phyloP scores from a whole-genome alignment of 169 alveolate genomes.

The Cryptosporidium baileyi region DNA sequence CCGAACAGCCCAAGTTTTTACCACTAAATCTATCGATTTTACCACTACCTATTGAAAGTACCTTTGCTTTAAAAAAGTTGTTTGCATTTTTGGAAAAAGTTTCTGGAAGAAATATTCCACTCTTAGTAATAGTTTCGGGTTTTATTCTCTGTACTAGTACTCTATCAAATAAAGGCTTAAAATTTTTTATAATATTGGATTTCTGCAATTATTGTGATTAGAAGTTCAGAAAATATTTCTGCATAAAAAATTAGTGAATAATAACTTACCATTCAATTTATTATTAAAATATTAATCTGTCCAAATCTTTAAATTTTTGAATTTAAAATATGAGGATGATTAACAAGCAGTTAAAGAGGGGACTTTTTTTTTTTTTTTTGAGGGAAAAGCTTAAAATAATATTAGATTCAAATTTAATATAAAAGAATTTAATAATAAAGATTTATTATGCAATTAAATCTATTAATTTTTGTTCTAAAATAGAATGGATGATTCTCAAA shows the following conservation, averaged over 20 bases:
- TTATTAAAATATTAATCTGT: neutral
- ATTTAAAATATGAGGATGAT: no score
- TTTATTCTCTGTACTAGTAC: conserved; percentile 48
- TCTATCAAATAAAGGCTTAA: conserved; percentile 50
- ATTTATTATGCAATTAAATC: no score
- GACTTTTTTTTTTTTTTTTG: no score
- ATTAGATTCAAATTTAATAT: no score
- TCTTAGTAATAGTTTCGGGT: conserved; percentile 10
- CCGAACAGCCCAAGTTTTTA: neutral
- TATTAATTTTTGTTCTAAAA: no score
- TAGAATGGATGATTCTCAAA: neutral
- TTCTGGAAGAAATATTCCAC: conserved; percentile 53
- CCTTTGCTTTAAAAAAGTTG: neutral
- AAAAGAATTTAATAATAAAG: no score
- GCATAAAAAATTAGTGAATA: neutral
- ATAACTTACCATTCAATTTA: neutral
- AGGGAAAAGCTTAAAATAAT: no score
- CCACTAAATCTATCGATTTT: conserved; percentile 24
- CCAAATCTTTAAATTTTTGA: neutral
- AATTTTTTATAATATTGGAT: neutral
- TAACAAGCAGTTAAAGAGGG: no score
- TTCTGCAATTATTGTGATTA: neutral
- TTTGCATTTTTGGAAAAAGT: neutral
- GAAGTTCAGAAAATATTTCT: no score
- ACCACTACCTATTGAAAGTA: conserved; percentile 35